Base-by-base conservation (phyloP, 805 yeast genomes). In the Candida broadrunensis region DNA sequence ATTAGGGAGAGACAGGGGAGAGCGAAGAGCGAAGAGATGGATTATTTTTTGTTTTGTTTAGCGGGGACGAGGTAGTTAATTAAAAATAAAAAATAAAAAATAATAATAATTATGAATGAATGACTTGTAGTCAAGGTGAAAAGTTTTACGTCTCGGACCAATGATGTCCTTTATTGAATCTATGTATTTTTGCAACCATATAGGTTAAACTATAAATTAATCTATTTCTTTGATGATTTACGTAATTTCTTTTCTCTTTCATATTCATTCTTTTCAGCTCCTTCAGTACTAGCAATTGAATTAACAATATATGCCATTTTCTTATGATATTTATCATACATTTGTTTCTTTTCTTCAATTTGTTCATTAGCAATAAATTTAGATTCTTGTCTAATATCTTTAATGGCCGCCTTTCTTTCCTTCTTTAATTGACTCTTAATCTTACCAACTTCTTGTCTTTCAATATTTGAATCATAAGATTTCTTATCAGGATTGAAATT, bases 401-500 rank as follows among this genome's bases (percentile, higher is more conserved):
- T 87, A 67, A 93, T 65, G 0, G 90, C 83, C 51, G 83, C 78
- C 69, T 93, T 93, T 60, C 83, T 81, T 67, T 93, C 99, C 65
- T 89, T 85, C 81, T 93, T 93, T 64, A 89, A 68, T 67, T 86
- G 88, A 16, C 85, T 81, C 65, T 78, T 80, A 71, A 91, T 77
- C 73, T 93, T 93, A 60, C 75, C 76, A 51, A 87, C 66, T 63
- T 93, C 98, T 50, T 82, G 87, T 63, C 93, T 77, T 45, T 84
- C 81, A 36, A 46, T 39, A 60, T 90, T 85, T 38, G 85, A 77
- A 61, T 91, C 97, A 61, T 88, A 85, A 7, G 95, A 86, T 68
- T 87, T 90, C 78, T 82, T 87, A 58, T 88, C 97, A 42, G 97
- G 96, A 67, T 90, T 91, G 78, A 83, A 93, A 72, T 89, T 88